phyloP scores from a whole-genome alignment of 768 basidiomycete genomes.

The Imleria badia region DNA sequence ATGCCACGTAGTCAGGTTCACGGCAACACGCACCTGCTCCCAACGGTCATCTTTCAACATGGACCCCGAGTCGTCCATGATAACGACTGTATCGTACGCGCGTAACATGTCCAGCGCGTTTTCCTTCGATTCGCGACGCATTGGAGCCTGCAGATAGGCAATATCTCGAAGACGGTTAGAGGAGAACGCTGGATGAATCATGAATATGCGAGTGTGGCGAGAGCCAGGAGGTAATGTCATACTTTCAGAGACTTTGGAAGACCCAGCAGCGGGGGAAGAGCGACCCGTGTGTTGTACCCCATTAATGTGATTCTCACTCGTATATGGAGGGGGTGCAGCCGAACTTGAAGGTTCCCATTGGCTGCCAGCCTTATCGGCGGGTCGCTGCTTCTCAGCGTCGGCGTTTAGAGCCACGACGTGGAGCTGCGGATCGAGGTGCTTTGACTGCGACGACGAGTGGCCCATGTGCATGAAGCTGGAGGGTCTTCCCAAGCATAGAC shows the following conservation, averaged over 20 bases:
- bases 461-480: conserved; percentile 6
- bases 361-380: not conserved
- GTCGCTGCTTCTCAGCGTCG: conserved; percentile 1
- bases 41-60: conserved; percentile 48
- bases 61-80: conserved; percentile 62
- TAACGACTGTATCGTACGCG: conserved; percentile 54
- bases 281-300: not conserved
- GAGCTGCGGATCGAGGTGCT: conserved; percentile 2
- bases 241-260: conserved; percentile 14
- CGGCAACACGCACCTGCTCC: conserved; percentile 41
- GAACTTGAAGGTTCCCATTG: conserved; percentile 2
- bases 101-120: conserved; percentile 36
- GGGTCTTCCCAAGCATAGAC: conserved; percentile 3
- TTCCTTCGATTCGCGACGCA: conserved; percentile 28
- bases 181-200: conserved; percentile 20
- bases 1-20: not conserved
- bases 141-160: conserved; percentile 25
- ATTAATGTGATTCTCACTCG: conserved; percentile 11
- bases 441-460: conserved; percentile 14
- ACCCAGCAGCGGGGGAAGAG: not conserved
- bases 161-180: conserved; percentile 18
- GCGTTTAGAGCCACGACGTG: not conserved
- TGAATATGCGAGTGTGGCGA: conserved; percentile 23
- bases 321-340: conserved; percentile 28
- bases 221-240: conserved; percentile 21